These are phyloP conservation scores for Toxoplasma gondii DNA, from an alignment of 169 alveolate genomes.

Conservation along the genomic window DNA sequence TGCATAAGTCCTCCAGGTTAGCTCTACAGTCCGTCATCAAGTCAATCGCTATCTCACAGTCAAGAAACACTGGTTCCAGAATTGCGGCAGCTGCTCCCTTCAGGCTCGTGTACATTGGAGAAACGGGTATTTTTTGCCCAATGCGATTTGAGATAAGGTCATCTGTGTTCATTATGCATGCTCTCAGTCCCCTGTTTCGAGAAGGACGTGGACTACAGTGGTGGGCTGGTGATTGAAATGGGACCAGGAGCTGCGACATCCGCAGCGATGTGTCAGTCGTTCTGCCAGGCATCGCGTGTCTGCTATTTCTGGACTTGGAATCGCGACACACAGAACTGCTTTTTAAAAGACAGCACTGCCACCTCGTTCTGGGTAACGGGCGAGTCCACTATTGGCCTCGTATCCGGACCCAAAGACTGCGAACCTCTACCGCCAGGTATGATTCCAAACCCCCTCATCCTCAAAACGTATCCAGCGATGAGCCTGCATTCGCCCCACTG, in stretches of 20 bases:
- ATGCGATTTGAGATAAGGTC: neutral
- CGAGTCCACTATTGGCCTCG: constrained; percentile 14
- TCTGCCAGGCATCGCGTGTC: neutral
- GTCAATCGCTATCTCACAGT: no score
- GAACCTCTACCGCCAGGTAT: neutral
- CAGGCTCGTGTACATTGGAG: neutral
- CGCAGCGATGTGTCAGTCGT: neutral
- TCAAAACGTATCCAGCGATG: neutral
- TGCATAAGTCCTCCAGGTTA: constrained; percentile 13
- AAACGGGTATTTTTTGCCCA: neutral
- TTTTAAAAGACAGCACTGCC: constrained; percentile 13
- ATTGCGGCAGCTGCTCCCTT: neutral
- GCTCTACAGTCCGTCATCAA: neutral
- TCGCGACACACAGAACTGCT: constrained; percentile 3
- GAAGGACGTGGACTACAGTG: constrained; percentile 28
- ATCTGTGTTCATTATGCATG: neutral
- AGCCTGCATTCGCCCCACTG: no score
- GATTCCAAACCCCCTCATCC: neutral
- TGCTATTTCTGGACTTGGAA: constrained; percentile 17
- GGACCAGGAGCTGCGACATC: neutral
- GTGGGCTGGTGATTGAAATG: neutral
- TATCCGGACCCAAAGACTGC: constrained; percentile 38
- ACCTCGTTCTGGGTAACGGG: neutral
- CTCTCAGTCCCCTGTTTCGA: neutral
- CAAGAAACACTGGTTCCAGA: neutral